These are phyloP conservation scores for Zizania palustris DNA, from an alignment of 202 grass and related monocot species.

Conservation along the genomic window DNA sequence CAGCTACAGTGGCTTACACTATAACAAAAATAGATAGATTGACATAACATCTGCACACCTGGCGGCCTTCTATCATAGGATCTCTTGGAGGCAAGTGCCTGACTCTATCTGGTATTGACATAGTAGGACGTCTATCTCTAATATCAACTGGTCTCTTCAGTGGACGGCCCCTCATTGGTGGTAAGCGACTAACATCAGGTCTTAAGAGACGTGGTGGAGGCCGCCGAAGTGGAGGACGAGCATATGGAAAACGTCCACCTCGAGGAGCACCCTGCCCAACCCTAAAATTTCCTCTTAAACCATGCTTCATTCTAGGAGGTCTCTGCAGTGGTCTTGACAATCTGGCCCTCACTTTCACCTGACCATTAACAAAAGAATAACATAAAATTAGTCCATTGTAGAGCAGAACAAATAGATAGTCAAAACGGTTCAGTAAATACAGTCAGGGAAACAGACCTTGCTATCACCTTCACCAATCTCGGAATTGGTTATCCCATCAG, in stretches of 20 bases:
- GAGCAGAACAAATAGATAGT: slow-evolving; percentile 18
- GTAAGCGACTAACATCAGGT: slow-evolving; percentile 45
- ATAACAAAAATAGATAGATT: not conserved
- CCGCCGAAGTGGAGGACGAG: slow-evolving; percentile 46
- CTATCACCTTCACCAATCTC: slow-evolving; percentile 78
- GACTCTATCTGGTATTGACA: slow-evolving; percentile 63
- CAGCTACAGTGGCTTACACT: not conserved
- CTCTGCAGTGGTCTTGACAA: slow-evolving; percentile 77
- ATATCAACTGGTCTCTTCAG: slow-evolving; percentile 61
- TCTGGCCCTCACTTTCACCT: slow-evolving; percentile 89
- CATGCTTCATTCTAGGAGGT: slow-evolving; percentile 73
- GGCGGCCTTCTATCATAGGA: slow-evolving; percentile 77
- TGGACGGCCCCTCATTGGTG: slow-evolving; percentile 53
- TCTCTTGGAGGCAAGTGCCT: slow-evolving; percentile 71
- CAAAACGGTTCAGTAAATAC: slow-evolving; percentile 5
- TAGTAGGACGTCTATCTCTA: slow-evolving; percentile 76
- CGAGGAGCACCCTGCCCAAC: slow-evolving; percentile 57
- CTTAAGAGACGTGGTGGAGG: slow-evolving; percentile 46
- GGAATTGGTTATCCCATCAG: slow-evolving; percentile 65
- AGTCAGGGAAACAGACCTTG: slow-evolving; percentile 59
- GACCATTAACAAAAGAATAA: slow-evolving; percentile 25
- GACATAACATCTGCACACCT: slow-evolving; percentile 46
- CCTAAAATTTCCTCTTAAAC: slow-evolving; percentile 70
- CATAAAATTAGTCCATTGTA: not conserved
- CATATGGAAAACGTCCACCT: slow-evolving; percentile 54